phyloP scores from a whole-genome alignment of 1,284 basidiomycete genomes.

The Ceratobasidium sp. region DNA sequence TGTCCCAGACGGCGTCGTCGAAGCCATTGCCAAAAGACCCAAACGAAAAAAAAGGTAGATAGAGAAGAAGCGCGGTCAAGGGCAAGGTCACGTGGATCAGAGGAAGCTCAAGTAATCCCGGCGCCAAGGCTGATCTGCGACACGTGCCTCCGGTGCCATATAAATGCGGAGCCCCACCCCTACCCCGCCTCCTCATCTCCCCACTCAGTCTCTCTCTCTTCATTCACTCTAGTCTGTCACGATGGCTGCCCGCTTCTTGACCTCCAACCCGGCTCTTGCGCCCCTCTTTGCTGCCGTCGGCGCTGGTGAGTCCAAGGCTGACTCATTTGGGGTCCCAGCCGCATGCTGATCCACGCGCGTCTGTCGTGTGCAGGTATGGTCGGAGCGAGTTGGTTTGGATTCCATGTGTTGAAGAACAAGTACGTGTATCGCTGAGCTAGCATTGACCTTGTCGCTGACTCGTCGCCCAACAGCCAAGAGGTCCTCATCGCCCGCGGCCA shows the following conservation, averaged over 20 bases:
- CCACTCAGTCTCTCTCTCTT: conserved; percentile 15
- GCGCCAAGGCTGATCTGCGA: background rate
- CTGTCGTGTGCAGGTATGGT: conserved; percentile 41
- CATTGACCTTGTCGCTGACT: background rate
- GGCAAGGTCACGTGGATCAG: conserved; percentile 29
- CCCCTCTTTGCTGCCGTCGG: conserved; percentile 47
- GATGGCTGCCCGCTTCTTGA: conserved; percentile 43
- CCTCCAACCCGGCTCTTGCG: conserved; percentile 44
- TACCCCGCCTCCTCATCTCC: background rate
- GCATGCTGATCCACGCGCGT: background rate
- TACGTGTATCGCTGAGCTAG: conserved; percentile 3
- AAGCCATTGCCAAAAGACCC: conserved; percentile 36
- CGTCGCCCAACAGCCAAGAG: conserved; percentile 38
- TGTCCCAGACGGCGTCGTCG: conserved; percentile 32
- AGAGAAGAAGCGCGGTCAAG: conserved; percentile 32
- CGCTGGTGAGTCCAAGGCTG: conserved; percentile 36
- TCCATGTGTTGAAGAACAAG: conserved; percentile 46
- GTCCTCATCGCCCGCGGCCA: conserved; percentile 44
- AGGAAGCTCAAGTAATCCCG: background rate
- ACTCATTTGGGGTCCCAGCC: background rate
- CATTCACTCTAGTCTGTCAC: conserved; percentile 14
- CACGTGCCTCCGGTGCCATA: conserved; percentile 21
- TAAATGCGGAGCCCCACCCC: conserved; percentile 37
- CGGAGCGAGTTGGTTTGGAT: conserved; percentile 46
- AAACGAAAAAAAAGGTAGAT: background rate